These are phyloP conservation scores for Citrus mangshanensis DNA, from an alignment of 345 rosid species.

Conservation along the genomic window DNA sequence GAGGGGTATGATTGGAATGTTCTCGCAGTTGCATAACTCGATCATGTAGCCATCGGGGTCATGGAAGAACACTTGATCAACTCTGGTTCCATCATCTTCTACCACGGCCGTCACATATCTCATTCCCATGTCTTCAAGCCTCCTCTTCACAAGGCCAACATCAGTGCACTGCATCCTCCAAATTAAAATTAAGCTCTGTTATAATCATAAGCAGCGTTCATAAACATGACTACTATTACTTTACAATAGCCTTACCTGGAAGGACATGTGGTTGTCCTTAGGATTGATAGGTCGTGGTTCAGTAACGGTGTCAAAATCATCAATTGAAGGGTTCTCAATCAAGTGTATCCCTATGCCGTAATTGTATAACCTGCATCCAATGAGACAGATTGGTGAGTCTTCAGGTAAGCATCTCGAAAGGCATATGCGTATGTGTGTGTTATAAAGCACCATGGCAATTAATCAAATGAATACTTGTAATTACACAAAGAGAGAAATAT, in stretches of 20 bases:
- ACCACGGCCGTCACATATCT: conserved; percentile 44
- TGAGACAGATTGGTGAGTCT: neutral
- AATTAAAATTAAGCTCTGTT: neutral
- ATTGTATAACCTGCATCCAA: conserved; percentile 43
- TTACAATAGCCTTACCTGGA: conserved; percentile 34
- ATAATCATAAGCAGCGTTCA: neutral
- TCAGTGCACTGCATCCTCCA: conserved; percentile 37
- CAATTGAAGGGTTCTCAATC: conserved; percentile 46
- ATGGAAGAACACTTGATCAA: conserved; percentile 59
- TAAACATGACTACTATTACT: neutral
- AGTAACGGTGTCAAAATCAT: conserved; percentile 33
- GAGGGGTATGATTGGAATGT: conserved; percentile 44
- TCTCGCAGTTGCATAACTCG: conserved; percentile 58
- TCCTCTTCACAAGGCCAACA: conserved; percentile 44
- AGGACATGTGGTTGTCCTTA: conserved; percentile 59
- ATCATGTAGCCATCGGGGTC: conserved; percentile 71
- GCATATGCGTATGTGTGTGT: neutral
- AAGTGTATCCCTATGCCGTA: conserved; percentile 60
- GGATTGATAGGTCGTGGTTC: conserved; percentile 51
- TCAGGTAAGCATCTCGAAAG: too few relatives aligned
- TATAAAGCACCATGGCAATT: neutral
- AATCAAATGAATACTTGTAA: neutral
- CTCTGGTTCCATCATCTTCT: conserved; percentile 45
- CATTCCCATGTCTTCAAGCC: conserved; percentile 47
- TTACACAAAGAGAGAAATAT: neutral